phyloP scores from a whole-genome alignment of 768 basidiomycete genomes.

The Glaciozyma martinii region DNA sequence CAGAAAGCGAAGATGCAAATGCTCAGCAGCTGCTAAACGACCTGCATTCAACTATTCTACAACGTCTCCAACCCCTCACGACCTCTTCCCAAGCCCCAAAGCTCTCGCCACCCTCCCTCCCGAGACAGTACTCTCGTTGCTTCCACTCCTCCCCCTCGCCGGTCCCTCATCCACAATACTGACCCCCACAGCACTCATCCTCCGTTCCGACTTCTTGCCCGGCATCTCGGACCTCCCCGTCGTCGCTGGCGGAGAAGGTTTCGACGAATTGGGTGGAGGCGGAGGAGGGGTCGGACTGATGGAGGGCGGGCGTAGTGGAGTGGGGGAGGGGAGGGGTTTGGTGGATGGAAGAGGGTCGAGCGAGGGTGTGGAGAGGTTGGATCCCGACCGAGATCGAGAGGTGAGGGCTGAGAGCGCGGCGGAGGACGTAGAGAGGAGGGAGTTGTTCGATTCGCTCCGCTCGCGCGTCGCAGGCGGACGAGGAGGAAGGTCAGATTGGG shows the following conservation, averaged over 20 bases:
- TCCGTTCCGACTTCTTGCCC: not conserved
- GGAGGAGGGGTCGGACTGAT: too few species aligned
- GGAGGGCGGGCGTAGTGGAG: not conserved
- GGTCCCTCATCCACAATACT: not conserved
- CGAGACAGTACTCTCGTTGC: not conserved
- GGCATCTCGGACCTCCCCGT: not conserved
- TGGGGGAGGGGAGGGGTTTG: not conserved
- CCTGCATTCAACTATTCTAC: too few species aligned
- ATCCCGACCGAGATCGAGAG: not conserved
- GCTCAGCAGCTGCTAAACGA: too few species aligned
- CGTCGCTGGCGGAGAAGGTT: not conserved
- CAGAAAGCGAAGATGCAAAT: too few species aligned
- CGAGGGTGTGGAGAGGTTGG: not conserved
- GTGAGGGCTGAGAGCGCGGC: not conserved
- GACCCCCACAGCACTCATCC: not conserved
- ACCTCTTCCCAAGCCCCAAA: not conserved
- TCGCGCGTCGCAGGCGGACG: not conserved
- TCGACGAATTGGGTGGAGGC: not conserved
- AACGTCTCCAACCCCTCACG: too few species aligned
- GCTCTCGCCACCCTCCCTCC: slow-evolving; percentile 6
- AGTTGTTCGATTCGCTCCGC: not conserved
- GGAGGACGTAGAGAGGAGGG: not conserved
- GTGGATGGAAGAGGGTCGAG: not conserved
- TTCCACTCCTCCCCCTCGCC: not conserved
- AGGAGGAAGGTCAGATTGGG: not conserved